These are phyloP conservation scores for Rasamsonia emersonii DNA, from an alignment of 2,329 filamentous ascomycete genomes.

Conservation along the genomic window DNA sequence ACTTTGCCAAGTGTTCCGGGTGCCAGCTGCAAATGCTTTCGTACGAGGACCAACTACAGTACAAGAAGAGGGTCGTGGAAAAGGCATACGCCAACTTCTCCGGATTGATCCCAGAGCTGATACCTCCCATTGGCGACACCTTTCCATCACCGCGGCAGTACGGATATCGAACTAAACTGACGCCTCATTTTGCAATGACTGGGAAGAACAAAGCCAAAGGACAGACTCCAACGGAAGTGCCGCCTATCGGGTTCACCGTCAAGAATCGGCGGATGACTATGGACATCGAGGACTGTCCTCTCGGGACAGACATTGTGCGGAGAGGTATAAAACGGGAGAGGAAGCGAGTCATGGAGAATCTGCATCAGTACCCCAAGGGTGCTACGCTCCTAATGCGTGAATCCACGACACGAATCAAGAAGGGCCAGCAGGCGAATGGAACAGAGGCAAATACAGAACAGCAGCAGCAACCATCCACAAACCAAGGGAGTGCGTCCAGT, in stretches of 20 bases:
- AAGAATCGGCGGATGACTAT: conserved; percentile 74
- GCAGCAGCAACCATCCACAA: not conserved
- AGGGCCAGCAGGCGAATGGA: conserved; percentile 2
- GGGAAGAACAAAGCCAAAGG: conserved; percentile 44
- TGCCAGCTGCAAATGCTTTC: conserved; percentile 98
- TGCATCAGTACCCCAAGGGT: conserved; percentile 64
- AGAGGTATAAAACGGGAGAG: conserved; percentile 71
- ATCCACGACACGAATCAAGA: conserved; percentile 57
- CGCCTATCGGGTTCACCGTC: conserved; percentile 80
- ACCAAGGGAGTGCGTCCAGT: no score
- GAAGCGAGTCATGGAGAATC: conserved; percentile 62
- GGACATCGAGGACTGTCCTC: conserved; percentile 96
- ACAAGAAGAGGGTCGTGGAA: conserved; percentile 80
- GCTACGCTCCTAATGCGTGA: conserved; percentile 86
- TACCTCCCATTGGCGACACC: conserved; percentile 72
- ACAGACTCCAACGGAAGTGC: conserved; percentile 51
- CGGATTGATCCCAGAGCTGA: conserved; percentile 61
- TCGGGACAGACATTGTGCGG: conserved; percentile 78
- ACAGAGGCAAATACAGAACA: conserved; percentile 12
- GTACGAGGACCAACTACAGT: conserved; percentile 72
- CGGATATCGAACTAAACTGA: conserved; percentile 92
- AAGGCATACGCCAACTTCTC: conserved; percentile 92
- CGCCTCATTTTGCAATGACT: conserved; percentile 86
- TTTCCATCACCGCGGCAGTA: conserved; percentile 87
- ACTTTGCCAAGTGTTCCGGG: conserved; percentile 80